Evolutionary conservation across 805 yeast species (phyloP), one percentile per base, ranked within the genome.

Genomic region (Starmera quercuum): DNA sequence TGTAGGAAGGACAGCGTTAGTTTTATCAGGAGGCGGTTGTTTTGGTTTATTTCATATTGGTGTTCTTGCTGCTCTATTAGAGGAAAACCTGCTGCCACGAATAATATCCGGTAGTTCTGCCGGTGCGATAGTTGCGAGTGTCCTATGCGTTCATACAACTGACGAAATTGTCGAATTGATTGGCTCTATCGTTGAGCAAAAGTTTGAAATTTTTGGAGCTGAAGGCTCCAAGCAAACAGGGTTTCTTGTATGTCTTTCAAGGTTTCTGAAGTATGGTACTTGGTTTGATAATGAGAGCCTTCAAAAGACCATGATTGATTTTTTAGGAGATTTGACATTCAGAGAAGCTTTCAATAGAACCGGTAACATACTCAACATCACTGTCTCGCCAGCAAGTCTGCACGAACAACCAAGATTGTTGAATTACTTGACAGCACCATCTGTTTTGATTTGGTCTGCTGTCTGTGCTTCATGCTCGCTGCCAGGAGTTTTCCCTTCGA

Each of bases 11-110:
- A 88, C 97, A 0, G 98, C 97, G 0, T 63, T 92, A 19, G 86
- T 94, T n/a, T 68, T 92, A 34, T 81, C 95, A 31, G 99, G 99
- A 2, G 99, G 99, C 2, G 87, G 95, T 2, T 83, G 95, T 5
- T 83, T 90, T 61, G 98, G 97, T 0, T 60, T 90, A 32, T 77
- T 88, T 40, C 97, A 90, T 45, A 83, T 87, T 37, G 99, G 99
- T 2, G 96, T 92, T 0, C 61, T 90, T 30, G 76, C 85, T 5
- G 83, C 92, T 2, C 65, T 92, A 20, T 59, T 81, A 26, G 92
- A 85, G 45, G 69, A 73, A 33, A 78, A 81, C 34, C 62, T 87
- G 16, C 61, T 90, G 17, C 99, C 99, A 0, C 71, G 83, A 31
- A 83, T 92, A 24, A 75, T 92, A 12, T 83, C 95, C 31, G 98